Base-by-base conservation (phyloP, 345 rosid species). In the Raphanus raphanistrum region DNA sequence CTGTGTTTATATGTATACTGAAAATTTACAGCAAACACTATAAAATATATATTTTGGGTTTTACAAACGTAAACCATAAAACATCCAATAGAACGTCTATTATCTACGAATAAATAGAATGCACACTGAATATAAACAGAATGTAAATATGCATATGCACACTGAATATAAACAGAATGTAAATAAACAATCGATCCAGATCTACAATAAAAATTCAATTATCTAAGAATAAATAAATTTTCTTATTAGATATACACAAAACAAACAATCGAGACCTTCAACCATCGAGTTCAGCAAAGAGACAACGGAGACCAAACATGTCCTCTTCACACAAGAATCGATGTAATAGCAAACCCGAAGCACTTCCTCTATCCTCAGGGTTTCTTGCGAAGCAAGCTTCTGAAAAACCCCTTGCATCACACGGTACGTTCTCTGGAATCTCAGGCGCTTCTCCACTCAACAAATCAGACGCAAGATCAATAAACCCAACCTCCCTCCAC, bases 371-470 rank as follows among this genome's bases (percentile, higher is more conserved):
- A 10, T 13, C 10, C 48, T 41, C 48, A 41, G 48, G 13, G 48
- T 41, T 32, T 11, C 74, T 45, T 68, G 69, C 62, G 6, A 77
- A 77, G 62, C 80, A 77, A 11, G 32, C 50, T 29, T 52, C 31
- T 27, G 70, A 0, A 35, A 76, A 76, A 17, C 15, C 11, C 12
- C 64, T 63, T 69, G 80, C 75, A 0, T 70, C 71, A 8, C 26
- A 61, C 36, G 80, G 75, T 13, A 76, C 13, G 27, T 13, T 10
- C 45, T 15, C 15, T 16, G 75, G 71, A 7, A 77, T 54, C 65
- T 32, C 58, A 7, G 75, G 80, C 16, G 57, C 12, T 2, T 70
- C 21, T 5, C 66, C 75, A 15, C 31, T 27, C 70, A 68, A 59
- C 63, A 76, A 41, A 33, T 8, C 29, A 28, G 58, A 28, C 66